phyloP scores from a whole-genome alignment of 179 eudicot species.

The Patellifolia procumbens region DNA sequence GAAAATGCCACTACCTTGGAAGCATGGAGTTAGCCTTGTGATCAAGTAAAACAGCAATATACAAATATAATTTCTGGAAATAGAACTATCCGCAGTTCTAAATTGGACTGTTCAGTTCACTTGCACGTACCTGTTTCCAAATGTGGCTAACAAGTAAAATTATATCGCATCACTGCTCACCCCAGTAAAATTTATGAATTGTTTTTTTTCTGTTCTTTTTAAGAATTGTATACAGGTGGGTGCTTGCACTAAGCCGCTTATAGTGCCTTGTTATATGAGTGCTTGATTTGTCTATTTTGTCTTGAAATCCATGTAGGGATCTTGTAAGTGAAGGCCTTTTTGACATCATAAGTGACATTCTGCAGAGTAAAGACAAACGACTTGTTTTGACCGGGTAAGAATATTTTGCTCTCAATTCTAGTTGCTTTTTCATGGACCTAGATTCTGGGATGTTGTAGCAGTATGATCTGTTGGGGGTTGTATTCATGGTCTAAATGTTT shows the following conservation, averaged over 20 bases:
- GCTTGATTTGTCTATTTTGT: slow-evolving; percentile 12
- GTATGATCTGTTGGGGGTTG: slow-evolving; percentile 1
- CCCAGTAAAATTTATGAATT: not conserved
- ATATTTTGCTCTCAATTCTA: not conserved
- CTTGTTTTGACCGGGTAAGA: slow-evolving; percentile 84
- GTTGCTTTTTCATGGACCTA: not conserved
- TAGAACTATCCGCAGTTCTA: not conserved
- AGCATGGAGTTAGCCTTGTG: not conserved
- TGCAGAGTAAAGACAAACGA: slow-evolving; percentile 72
- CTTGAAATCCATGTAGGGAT: slow-evolving; percentile 59
- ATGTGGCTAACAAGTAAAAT: not conserved
- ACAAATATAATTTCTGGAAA: not conserved
- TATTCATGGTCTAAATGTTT: not conserved
- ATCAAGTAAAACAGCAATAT: not conserved
- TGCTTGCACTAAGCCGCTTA: no score
- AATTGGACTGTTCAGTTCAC: not conserved
- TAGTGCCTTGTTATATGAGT: not conserved
- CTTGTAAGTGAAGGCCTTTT: slow-evolving; percentile 86
- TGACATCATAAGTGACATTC: slow-evolving; percentile 72
- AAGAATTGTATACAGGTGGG: not conserved
- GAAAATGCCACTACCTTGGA: not conserved
- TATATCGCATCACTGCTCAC: not conserved
- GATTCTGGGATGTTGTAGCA: not conserved
- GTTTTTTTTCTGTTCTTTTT: not conserved
- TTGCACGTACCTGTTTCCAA: not conserved